Percentiles rank a stretch among this genome's conserved stretches.
phyloP scores from a whole-genome alignment of 176 grass and related monocot genomes.

The Eleusine indica region DNA sequence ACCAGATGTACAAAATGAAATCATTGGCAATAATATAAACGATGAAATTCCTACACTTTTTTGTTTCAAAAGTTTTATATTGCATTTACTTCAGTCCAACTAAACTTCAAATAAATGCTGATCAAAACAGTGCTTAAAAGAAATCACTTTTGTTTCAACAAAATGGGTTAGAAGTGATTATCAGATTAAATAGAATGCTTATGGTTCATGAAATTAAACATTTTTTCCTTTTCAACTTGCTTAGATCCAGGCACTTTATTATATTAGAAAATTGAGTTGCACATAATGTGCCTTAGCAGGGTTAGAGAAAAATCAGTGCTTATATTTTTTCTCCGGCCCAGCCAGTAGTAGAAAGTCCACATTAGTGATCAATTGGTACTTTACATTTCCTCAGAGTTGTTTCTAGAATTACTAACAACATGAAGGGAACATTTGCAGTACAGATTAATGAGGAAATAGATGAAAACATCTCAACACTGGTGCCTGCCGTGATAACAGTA shows the following conservation, averaged over 20 bases:
- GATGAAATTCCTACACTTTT: not conserved
- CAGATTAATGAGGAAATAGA: not conserved
- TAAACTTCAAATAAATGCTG: not conserved
- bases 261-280: not conserved
- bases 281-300: not conserved
- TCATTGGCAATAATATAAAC: not conserved
- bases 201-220: not conserved
- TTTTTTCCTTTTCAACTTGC: not conserved
- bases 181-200: not conserved
- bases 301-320: not conserved
- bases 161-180: not conserved
- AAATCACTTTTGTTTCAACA: not conserved
- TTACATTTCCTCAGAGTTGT: not conserved
- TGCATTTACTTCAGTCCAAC: not conserved
- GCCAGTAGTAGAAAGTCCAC: not conserved
- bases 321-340: not conserved
- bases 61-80: not conserved
- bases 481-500: not conserved
- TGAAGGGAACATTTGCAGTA: not conserved
- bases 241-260: not conserved
- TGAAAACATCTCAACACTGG: not conserved
- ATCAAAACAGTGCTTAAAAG: not conserved
- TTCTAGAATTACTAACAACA: not conserved
- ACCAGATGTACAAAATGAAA: not conserved
- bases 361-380: not conserved